Base-by-base conservation (phyloP, 1,284 basidiomycete species). In the Pyrrhoderma noxium region DNA sequence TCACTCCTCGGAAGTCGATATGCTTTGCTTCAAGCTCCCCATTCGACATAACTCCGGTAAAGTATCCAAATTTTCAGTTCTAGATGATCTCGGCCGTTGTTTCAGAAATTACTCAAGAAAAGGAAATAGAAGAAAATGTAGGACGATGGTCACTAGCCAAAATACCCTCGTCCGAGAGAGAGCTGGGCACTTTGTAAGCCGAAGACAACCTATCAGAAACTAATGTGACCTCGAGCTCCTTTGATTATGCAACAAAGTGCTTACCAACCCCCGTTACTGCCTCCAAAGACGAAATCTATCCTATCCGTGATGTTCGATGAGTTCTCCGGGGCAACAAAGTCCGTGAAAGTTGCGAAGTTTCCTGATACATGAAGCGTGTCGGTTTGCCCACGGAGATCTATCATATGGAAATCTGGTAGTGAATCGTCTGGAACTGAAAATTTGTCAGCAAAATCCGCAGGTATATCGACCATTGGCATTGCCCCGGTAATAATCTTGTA, bases 71-170 rank as follows among this genome's bases (percentile, higher is more conserved):
- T 31, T 31, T 31, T 31, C 27, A 31, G 27, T 31, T 31, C 11
- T 11, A 11, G 27, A 31, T 11, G 27, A 31, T 31, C n/a, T n/a
- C n/a, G n/a, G n/a, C n/a, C n/a, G n/a, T n/a, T n/a, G n/a, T n/a
- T n/a, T n/a, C n/a, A n/a, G n/a, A n/a, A n/a, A n/a, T n/a, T n/a
- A n/a, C n/a, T n/a, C n/a, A 31, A 31, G 27, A 31, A 11, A 31
- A 31, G 5, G 27, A 5, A 5, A 31, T 31, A 31, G 27, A 31
- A 31, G 65, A 68, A 54, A 76, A 74, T 4, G 79, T 75, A 3
- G 75, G 77, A 1, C 76, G 70, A 59, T 80, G 77, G 57, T 80
- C 78, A 54, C 77, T 79, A 5, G 71, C 71, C 38, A 78, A 66
- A n/a, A 75, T 59, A 1, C 78, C 78, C 55, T 79, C 77, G 53